Evolutionary conservation across 2,329 filamentous ascomycete species (phyloP), one percentile per base, ranked within the genome.

Genomic region (Diplodia corticola): DNA sequence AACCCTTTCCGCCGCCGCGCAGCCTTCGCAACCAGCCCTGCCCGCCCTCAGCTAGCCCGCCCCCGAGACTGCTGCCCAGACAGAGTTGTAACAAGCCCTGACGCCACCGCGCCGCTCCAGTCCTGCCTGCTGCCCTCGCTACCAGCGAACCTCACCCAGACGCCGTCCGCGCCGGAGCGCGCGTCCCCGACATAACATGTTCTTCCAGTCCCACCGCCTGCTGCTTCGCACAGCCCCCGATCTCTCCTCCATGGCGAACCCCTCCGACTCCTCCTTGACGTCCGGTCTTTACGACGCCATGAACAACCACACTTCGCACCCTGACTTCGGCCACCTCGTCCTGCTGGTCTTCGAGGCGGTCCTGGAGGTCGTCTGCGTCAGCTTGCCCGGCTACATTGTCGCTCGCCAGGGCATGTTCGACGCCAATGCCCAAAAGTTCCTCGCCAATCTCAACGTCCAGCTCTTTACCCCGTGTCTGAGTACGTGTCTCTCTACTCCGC

Each of bases 391-490:
- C 30, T 99, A 97, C 80, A 90, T 99, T 69, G 88, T 97, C 64
- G 95, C 95, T 13, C 85, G 91, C 46, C 85, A 92, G 72, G 95
- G 95, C 76, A 91, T 97, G 81, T 98, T 99, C 79, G 92, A 96
- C 79, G 92, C 92, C 69, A 93, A 97, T 61, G 91, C 93, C 77
- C 95, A 99, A 78, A 98, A 97, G 79, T 96, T 99, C 75, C 84
- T 97, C 60, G 94, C 95, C 64, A 97, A 99, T 75, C 84, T 99
- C 71, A 99, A 99, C 78, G 93, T 97, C 67, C 91, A 91, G 81
- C 85, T 99, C 49, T 99, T 99, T 79, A 99, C 95, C 33, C 95
- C 95, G 70, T 98, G 95, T 78, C 88, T 99, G 69, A 96, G 92
- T 96, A 88, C 69, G 89, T 80, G 40, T 54, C 24, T 50, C 44